A percentile compares a stretch with the other conserved stretches of the same genome.
Evolutionary conservation across 139 green algal genomes (phyloP).

Genomic region (Coccomyxa sp.): DNA sequence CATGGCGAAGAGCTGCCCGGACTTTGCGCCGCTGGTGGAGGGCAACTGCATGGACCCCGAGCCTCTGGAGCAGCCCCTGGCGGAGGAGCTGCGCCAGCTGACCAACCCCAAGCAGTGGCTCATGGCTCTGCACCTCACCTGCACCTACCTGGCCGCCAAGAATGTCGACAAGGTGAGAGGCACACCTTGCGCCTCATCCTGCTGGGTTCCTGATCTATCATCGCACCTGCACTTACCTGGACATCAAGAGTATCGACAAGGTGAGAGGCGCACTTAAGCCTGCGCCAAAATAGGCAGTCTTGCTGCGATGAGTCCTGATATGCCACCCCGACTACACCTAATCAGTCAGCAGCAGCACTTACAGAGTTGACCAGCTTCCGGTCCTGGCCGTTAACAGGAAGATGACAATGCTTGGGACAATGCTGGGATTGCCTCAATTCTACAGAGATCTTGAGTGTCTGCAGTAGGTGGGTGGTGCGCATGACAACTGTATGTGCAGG

Average conservation of each 20-base stretch:
- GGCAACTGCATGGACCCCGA: background rate
- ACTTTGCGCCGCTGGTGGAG: background rate
- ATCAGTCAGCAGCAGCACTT: background rate
- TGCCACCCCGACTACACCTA: no score
- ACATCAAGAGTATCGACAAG: background rate
- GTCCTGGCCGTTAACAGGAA: no score
- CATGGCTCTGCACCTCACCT: background rate
- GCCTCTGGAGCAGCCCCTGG: background rate
- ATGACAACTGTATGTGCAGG: no score
- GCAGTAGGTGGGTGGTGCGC: no score
- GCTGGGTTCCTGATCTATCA: background rate
- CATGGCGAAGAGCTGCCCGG: background rate
- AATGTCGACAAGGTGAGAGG: background rate
- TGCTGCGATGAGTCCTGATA: no score
- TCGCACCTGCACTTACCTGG: background rate
- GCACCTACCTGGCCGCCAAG: background rate
- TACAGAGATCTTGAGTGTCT: no score
- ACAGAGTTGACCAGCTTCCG: no score
- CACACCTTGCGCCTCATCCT: no score
- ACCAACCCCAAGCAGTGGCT: constrained; percentile 1
- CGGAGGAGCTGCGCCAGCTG: background rate
- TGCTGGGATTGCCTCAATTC: background rate
- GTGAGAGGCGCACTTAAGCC: no score
- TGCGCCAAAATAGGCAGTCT: no score
- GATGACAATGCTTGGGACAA: no score